phyloP scores from a whole-genome alignment of 805 yeast species.

The Candida krabiensis region DNA sequence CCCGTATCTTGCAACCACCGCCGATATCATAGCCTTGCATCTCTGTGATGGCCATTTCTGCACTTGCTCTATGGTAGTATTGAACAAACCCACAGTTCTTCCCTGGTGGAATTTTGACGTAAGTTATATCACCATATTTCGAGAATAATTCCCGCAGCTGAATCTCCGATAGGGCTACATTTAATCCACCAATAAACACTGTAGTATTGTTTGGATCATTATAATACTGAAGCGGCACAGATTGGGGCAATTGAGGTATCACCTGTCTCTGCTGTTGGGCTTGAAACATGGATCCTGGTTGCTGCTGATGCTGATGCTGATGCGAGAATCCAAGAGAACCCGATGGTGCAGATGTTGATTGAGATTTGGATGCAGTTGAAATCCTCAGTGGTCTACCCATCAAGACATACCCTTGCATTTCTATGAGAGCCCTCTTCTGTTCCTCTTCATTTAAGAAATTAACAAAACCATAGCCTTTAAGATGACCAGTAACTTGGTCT shows the following conservation, averaged over 20 bases:
- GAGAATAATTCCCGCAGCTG: conserved; percentile 62
- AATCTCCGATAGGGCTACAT: conserved; percentile 55
- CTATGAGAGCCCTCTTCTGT: conserved; percentile 68
- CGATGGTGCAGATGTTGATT: conserved; percentile 6
- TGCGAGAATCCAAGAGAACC: conserved; percentile 4
- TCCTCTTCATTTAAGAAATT: conserved; percentile 65
- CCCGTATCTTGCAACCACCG: conserved; percentile 72
- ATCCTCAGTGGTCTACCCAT: conserved; percentile 78
- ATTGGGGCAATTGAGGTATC: conserved; percentile 30
- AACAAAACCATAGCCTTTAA: conserved; percentile 91
- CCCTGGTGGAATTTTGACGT: conserved; percentile 77
- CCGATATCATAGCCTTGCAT: conserved; percentile 90
- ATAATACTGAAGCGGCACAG: conserved; percentile 56
- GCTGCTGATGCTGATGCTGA: conserved; percentile 14
- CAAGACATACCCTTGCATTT: conserved; percentile 77
- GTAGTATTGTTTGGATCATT: conserved; percentile 80
- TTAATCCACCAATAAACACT: conserved; percentile 75
- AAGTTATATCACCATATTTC: conserved; percentile 72
- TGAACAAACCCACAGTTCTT: conserved; percentile 85
- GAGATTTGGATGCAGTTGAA: conserved; percentile 56
- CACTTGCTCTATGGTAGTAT: conserved; percentile 72
- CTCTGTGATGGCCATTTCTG: conserved; percentile 79
- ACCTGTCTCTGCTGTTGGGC: conserved; percentile 12
- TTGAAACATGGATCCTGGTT: conserved; percentile 13
- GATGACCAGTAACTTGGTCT: conserved; percentile 65